phyloP scores from a whole-genome alignment of 768 basidiomycete species.

The Auricularia sp. region DNA sequence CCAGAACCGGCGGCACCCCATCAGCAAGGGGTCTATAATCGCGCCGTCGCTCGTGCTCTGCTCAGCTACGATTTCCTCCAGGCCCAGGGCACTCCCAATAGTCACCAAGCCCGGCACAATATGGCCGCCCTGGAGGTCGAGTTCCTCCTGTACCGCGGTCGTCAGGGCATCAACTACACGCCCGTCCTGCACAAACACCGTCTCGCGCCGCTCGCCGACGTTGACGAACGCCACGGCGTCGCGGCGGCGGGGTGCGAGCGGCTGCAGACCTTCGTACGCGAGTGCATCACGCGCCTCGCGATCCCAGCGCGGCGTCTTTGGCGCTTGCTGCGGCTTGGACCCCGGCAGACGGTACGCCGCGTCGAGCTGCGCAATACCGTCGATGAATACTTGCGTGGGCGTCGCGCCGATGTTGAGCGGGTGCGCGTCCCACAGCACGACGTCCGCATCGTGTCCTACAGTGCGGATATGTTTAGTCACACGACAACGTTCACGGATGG shows the following conservation, averaged over 20 bases:
- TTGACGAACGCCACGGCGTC: constrained; percentile 41
- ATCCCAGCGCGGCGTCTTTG: constrained; percentile 51
- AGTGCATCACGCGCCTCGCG: constrained; percentile 49
- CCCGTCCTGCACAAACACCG: constrained; percentile 6
- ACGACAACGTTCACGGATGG: neutral
- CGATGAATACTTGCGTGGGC: constrained; percentile 72
- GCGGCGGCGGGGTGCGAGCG: constrained; percentile 35
- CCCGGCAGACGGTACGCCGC: constrained; percentile 22
- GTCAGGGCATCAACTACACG: constrained; percentile 24
- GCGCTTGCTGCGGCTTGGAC: constrained; percentile 46
- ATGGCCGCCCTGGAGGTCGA: constrained; percentile 66
- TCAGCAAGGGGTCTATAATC: constrained; percentile 43
- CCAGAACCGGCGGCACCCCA: constrained; percentile 26
- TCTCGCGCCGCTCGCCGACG: constrained; percentile 28
- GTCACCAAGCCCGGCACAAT: too few relatives aligned
- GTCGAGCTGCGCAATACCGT: constrained; percentile 67
- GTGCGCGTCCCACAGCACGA: constrained; percentile 75
- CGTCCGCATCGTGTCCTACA: constrained; percentile 65
- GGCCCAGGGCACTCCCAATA: constrained; percentile 53
- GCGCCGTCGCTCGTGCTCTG: constrained; percentile 60
- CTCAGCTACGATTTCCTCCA: constrained; percentile 60
- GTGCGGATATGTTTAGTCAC: neutral
- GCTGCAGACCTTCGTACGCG: constrained; percentile 60
- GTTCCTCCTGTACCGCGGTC: constrained; percentile 11
- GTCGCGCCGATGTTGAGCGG: constrained; percentile 73